Evolutionary conservation across 805 yeast species (phyloP), one percentile per base, ranked within the genome.

Genomic region (Candida pseudofarinosa): DNA sequence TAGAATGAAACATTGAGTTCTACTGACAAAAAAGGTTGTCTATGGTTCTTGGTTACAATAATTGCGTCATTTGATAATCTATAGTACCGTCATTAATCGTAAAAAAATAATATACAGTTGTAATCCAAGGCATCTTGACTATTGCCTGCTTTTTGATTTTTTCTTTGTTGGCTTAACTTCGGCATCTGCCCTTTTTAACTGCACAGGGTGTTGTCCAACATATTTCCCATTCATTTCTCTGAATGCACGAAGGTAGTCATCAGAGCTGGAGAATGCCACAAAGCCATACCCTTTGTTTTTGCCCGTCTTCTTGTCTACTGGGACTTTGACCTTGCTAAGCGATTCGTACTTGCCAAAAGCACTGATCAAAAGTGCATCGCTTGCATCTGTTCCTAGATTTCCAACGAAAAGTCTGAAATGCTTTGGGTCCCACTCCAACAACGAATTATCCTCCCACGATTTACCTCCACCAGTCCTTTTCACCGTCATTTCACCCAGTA

Each of bases 361-460:
- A 17, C 65, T 58, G n/a, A 61, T 52, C n/a, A 85, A 63, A 37
- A 77, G 51, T 15, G 71, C 76, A 44, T 81, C 86, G 18, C 71
- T 76, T 3, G 79, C 90, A 51, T 84, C 90, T 3, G 72, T 67
- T 0, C 88, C 86, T 26, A 85, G 59, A 51, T 85, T 84, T 0
- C 93, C 95, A 5, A 85, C 86, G 61, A 85, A 85, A 16, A 85
- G 63, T 23, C 88, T 64, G 61, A 81, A 85, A 50, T 84, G 88
- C 14, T 69, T 63, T 0, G 89, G 87, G 53, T 84, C 76, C 88
- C 88, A 84, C 35, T 77, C 84, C 4, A 69, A 59, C 16, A 76
- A 57, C 2, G 75, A 49, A 4, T 62, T 45, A 45, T 77, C 81
- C 31, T 69, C 65, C 81, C 81, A 76, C 14, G 55, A 59, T 45